Base-by-base conservation (phyloP, 306 rosid species). In the Pterocarpus macrocarpus region DNA sequence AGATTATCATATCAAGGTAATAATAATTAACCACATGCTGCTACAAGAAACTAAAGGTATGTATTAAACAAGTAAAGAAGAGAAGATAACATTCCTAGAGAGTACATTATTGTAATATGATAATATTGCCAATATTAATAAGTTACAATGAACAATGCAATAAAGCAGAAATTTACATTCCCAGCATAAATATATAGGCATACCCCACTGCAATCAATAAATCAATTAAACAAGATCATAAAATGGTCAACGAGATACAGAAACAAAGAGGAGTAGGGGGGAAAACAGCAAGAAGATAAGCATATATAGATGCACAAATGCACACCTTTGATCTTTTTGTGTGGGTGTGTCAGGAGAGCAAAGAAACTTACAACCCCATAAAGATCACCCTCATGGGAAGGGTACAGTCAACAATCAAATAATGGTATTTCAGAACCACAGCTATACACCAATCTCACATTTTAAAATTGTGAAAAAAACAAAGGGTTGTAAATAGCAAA, bases 401-500 rank as follows among this genome's bases (percentile, higher is more conserved):
- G 50, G 79, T 63, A 69, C 41, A 59, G 81, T 77, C 77, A 76
- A 78, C 85, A 68, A 87, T 74, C 66, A 88, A 76, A 66, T 70
- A 45, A 83, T 78, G 86, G 83, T 81, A 85, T 64, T 62, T 68
- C 71, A 74, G 68, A 89, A 86, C 69, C 49, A 89, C 64, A 90
- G 50, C 80, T 79, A 87, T 77, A 87, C 50, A 84, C 81, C 69
- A 82, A 63, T 61, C 68, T 80, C 75, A 75, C 70, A 86, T 84
- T 81, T 76, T 65, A 64, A 64, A 81, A 67, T 82, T 47, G 11
- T 55, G 4, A 55, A 63, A 43, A 73, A 64, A 82, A 82, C n/a
- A 75, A 61, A 85, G 83, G 59, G 85, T 50, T 73, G 81, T 86
- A 93, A 91, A 90, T 82, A 91, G 86, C 98, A 93, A 86, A 91